Evolutionary conservation across 306 rosid genomes (phyloP), one percentile per base, ranked within the genome.

Genomic region (Acacia confusa): DNA sequence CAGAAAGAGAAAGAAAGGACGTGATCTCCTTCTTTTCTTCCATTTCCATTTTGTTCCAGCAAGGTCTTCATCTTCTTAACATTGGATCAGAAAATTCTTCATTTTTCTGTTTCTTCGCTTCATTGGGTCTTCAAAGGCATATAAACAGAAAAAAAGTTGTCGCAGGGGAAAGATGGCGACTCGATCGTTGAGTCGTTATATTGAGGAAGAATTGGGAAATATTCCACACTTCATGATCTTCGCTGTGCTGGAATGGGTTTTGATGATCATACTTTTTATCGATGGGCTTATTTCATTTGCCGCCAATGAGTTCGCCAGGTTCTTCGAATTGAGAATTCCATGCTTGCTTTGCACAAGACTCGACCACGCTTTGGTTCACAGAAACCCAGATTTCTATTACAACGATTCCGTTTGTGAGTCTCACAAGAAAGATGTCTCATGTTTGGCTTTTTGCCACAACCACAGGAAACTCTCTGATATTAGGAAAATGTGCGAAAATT

Each of bases 271-370:
- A 64, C 97, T 96, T 9, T 92, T 92, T 83, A 45, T 88, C 25
- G 94, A 92, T 57, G 98, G 97, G 16, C 86, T 93, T 64, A 81
- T 96, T 3, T 91, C 94, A 4, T 89, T 96, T 66, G 6, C 78
- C 7, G 92, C 99, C 20, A 87, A 88, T 22, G 94, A 93, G 82
- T 96, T 87, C 34, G 93, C 99, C n/a, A 85, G 65, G 82, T 84
- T 89, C 85, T 96, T 96, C 24, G 97, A 91, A 40, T 84, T 93
- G 69, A 78, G 41, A 61, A 67, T 73, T 72, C 98, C 99, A 0
- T 96, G 99, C 65, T 81, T 91, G 89, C 82, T 93, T 6, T 96
- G 99, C 86, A 88, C 97, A 6, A 78, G 97, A 61, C 86, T 96
- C 41, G 97, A 94, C 58, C 98, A 90, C 79, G 66, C 82, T 38